Evolutionary conservation across 371 early-diverging fungal species (phyloP).

Genomic region (Capniomyces stellatus): DNA sequence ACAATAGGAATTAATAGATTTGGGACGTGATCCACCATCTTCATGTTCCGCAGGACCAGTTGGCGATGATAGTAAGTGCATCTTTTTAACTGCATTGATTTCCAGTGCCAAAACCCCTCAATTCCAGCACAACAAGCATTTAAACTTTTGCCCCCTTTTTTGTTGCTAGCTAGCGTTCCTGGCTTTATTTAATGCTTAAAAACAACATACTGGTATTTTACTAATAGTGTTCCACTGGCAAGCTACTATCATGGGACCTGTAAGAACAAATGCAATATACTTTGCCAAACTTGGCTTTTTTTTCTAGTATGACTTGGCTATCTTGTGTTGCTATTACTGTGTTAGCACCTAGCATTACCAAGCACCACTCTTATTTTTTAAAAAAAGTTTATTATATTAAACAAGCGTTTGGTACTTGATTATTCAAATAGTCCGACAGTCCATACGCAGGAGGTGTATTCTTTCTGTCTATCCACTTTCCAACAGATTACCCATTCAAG

Average conservation of each 20-base stretch:
- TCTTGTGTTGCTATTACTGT: too few species aligned
- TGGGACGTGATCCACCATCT: constrained; percentile 87
- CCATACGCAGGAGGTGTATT: constrained; percentile 84
- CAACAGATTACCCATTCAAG: constrained; percentile 98
- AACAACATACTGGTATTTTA: not conserved
- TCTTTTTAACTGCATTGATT: constrained; percentile 12
- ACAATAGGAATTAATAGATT: constrained; percentile 82
- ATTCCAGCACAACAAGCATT: too few species aligned
- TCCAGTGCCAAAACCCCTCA: too few species aligned
- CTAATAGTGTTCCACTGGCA: constrained; percentile 65
- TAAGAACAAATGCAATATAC: too few species aligned
- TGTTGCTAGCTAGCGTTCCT: not conserved
- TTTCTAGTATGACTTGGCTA: too few species aligned
- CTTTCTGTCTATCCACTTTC: constrained; percentile 96
- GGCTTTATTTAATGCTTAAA: not conserved
- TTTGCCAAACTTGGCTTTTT: too few species aligned
- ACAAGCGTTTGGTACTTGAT: too few species aligned
- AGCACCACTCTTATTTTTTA: too few species aligned
- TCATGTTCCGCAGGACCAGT: constrained; percentile 87
- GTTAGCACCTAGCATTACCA: too few species aligned
- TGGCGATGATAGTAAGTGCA: constrained; percentile 51
- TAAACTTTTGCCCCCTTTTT: not conserved
- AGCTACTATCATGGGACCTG: constrained; percentile 93
- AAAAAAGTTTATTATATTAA: too few species aligned
- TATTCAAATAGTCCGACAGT: constrained; percentile 38